These are phyloP conservation scores for Betula pendula DNA, from an alignment of 306 rosid species.

Conservation along the genomic window DNA sequence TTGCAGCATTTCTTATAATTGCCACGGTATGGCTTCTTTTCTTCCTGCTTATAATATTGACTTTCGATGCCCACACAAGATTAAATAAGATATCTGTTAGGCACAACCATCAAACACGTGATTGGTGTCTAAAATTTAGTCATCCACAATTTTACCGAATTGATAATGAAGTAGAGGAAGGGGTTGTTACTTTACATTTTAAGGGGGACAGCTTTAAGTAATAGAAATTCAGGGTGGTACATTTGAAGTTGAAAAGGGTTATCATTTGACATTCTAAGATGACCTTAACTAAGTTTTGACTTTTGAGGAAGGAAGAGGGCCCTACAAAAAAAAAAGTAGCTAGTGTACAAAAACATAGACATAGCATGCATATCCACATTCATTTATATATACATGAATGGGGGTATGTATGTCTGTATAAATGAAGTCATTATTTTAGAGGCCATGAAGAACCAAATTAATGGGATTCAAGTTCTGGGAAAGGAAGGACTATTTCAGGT, in stretches of 20 bases:
- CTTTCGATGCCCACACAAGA: not conserved
- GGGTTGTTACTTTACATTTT: not conserved
- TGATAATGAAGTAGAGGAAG: not conserved
- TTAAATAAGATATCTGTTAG: not conserved
- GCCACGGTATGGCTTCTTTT: conserved; percentile 64
- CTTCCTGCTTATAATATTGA: conserved; percentile 16
- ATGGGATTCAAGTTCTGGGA: not conserved
- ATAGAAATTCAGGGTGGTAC: not conserved
- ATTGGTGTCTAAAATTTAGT: not conserved
- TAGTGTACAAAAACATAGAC: not conserved
- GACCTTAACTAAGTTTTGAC: not conserved
- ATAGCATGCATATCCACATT: too few relatives aligned
- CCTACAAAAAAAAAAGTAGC: not conserved
- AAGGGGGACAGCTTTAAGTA: not conserved
- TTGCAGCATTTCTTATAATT: conserved; percentile 95
- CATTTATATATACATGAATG: not conserved
- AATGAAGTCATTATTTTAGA: not conserved
- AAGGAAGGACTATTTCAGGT: not conserved
- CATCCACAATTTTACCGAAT: not conserved
- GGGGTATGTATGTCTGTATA: not conserved
- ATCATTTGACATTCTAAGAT: conserved; percentile 2
- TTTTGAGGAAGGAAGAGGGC: not conserved
- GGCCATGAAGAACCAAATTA: not conserved
- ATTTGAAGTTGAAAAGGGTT: not conserved
- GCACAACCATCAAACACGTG: not conserved